Conservation (phyloP, 495 filamentous ascomycete genomes). For the Penicillium taxi region DNA sequence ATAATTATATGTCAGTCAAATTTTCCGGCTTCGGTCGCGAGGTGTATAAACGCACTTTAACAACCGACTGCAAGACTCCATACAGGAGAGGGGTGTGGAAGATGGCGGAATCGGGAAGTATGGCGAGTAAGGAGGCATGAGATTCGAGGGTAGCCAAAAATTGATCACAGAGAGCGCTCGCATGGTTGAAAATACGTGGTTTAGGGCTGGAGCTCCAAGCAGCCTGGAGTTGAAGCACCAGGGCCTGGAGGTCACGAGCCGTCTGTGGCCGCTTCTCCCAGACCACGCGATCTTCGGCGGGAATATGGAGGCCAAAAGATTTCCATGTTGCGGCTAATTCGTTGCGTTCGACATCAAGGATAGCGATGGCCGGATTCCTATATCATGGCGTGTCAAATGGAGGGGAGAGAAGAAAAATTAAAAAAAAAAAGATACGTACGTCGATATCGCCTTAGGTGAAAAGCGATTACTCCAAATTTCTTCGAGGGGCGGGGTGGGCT, state of each 20-base stretch:
- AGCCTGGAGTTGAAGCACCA: conserved; percentile 26
- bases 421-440: neutral
- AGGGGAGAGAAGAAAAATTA: conserved; percentile 4
- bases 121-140: conserved; percentile 28
- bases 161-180: conserved; percentile 27
- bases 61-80: conserved; percentile 37
- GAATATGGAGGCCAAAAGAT: conserved; percentile 30
- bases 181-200: conserved; percentile 22
- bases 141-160: conserved; percentile 32
- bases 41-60: conserved; percentile 28
- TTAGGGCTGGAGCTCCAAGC: conserved; percentile 26
- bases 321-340: conserved; percentile 39
- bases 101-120: conserved; percentile 29
- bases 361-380: conserved; percentile 29
- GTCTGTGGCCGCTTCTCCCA: conserved; percentile 30
- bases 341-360: conserved; percentile 40
- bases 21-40: neutral
- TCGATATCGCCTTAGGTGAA: too few relatives aligned
- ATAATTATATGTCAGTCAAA: neutral
- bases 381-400: neutral
- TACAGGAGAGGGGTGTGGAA: conserved; percentile 38
- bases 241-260: conserved; percentile 23
- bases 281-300: conserved; percentile 24
- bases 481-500: conserved; percentile 1
- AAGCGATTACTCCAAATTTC: too few relatives aligned